These are phyloP conservation scores for Malus sieversii DNA, from an alignment of 306 rosid species.

Conservation along the genomic window DNA sequence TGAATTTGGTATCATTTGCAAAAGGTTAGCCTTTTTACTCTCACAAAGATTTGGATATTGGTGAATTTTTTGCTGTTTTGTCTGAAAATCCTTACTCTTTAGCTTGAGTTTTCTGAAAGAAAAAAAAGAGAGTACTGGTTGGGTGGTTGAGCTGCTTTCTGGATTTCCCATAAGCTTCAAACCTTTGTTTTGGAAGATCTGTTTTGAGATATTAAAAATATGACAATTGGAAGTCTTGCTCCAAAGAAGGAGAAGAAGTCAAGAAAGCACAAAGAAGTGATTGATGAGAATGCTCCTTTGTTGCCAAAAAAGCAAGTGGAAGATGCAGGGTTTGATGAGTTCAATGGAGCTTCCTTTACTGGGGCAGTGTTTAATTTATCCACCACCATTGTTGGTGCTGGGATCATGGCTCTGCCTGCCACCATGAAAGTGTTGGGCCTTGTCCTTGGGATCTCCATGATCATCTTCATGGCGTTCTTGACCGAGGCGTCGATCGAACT, in stretches of 20 bases:
- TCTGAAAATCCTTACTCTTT: background rate
- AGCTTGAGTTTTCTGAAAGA: background rate
- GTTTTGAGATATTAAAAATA: conserved; percentile 13
- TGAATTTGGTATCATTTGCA: background rate
- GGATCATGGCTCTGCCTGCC: conserved; percentile 90
- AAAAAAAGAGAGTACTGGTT: background rate
- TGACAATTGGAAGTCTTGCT: conserved; percentile 35
- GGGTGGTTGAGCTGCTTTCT: background rate
- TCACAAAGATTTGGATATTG: background rate
- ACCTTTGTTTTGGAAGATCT: conserved; percentile 4
- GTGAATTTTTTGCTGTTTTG: background rate
- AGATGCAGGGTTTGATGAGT: conserved; percentile 44
- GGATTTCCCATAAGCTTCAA: background rate
- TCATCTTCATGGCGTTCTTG: conserved; percentile 56
- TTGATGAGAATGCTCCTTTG: conserved; percentile 60
- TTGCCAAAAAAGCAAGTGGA: conserved; percentile 39
- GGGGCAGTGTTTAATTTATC: conserved; percentile 88
- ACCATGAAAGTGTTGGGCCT: conserved; percentile 70
- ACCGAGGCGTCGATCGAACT: conserved; percentile 67
- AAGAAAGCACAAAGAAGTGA: conserved; percentile 31
- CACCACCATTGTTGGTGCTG: conserved; percentile 82
- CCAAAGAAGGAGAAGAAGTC: conserved; percentile 37
- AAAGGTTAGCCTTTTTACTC: background rate
- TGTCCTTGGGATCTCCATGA: conserved; percentile 62
- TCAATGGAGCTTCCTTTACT: conserved; percentile 77